Percentiles rank a stretch among this genome's conserved stretches.
Evolutionary conservation across 208 protist genomes (phyloP).

Genomic region (Leishmania guyanensis): DNA sequence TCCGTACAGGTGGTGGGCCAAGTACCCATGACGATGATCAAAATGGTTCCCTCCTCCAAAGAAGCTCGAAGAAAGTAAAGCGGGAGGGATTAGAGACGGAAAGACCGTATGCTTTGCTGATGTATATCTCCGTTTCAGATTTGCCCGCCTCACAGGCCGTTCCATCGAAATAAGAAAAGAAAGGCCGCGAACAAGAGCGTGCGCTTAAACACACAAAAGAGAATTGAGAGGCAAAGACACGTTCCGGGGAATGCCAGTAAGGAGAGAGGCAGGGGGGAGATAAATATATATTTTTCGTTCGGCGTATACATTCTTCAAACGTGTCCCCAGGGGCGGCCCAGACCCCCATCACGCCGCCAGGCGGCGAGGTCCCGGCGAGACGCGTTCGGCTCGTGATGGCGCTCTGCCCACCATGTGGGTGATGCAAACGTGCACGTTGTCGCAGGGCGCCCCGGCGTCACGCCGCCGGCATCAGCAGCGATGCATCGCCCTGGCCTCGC

Average conservation of each 20-base stretch:
- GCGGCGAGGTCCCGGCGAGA: background rate
- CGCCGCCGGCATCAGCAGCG: background rate
- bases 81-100: background rate
- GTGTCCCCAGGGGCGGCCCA: no score
- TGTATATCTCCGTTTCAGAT: background rate
- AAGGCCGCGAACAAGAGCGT: background rate
- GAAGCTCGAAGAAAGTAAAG: background rate
- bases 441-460: background rate
- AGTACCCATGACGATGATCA: background rate
- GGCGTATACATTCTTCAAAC: no score
- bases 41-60: no score
- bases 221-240: no score
- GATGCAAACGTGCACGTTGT: background rate
- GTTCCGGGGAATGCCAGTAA: no score
- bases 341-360: no score
- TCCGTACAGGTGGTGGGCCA: background rate
- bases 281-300: no score
- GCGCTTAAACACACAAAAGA: no score
- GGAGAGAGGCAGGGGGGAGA: no score
- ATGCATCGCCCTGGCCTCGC: background rate
- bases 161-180: conserved; percentile 9
- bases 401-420: background rate
- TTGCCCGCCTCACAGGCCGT: background rate
- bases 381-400: background rate
- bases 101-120: no score